Percentiles rank a stretch among this genome's conserved stretches.
Evolutionary conservation across 2,329 filamentous ascomycete species (phyloP).

Genomic region (Rhynchosporium graminicola): DNA sequence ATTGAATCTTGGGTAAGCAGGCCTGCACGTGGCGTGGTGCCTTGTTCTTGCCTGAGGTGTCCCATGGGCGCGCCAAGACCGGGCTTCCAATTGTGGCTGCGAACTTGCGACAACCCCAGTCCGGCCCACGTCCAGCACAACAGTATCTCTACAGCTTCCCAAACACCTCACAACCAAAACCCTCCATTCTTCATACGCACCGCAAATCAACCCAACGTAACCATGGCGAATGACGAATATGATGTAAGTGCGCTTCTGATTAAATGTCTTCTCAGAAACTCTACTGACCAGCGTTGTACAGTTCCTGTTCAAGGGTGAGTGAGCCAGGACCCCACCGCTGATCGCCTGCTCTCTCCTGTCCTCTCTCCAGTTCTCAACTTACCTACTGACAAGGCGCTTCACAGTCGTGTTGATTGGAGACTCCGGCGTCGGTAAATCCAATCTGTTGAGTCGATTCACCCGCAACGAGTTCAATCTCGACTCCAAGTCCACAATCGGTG

Average conservation of each 20-base stretch:
- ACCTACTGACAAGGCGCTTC: slow-evolving; percentile 38
- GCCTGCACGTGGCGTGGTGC: background rate
- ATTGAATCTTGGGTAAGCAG: too few species aligned
- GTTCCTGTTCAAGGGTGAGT: slow-evolving; percentile 99
- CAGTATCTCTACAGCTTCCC: slow-evolving; percentile 7
- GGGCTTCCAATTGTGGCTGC: slow-evolving; percentile 16
- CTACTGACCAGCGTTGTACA: slow-evolving; percentile 48
- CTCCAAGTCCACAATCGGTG: slow-evolving; percentile 99
- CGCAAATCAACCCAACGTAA: slow-evolving; percentile 43
- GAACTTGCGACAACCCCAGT: slow-evolving; percentile 25
- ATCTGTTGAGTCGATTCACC: slow-evolving; percentile 98
- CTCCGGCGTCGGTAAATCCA: slow-evolving; percentile 99
- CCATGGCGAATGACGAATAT: slow-evolving; percentile 99
- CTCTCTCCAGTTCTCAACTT: slow-evolving; percentile 20
- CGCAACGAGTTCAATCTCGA: slow-evolving; percentile 99
- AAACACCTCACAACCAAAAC: background rate
- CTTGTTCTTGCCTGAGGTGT: slow-evolving; percentile 3
- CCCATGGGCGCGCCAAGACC: background rate
- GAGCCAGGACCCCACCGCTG: slow-evolving; percentile 38
- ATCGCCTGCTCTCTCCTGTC: slow-evolving; percentile 31
- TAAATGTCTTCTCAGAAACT: slow-evolving; percentile 36
- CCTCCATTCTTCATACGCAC: too few species aligned
- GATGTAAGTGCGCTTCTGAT: slow-evolving; percentile 68
- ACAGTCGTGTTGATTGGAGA: slow-evolving; percentile 98
- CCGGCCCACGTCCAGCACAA: background rate